Evolutionary conservation across 2,329 filamentous ascomycete species (phyloP).

Genomic region (Triangularia setosa): DNA sequence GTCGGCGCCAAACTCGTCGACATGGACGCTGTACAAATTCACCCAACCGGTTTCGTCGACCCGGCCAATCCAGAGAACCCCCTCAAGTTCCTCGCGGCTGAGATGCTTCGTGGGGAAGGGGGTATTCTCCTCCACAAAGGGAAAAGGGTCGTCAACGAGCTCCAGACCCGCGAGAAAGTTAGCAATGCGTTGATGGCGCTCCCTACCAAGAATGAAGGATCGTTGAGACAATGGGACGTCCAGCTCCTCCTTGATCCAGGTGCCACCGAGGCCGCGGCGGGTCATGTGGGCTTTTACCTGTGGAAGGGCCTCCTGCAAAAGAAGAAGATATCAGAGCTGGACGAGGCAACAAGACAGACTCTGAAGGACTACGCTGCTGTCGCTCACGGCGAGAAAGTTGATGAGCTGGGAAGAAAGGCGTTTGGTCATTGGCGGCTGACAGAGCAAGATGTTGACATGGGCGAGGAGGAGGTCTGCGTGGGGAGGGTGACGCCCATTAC

Average conservation of each 20-base stretch:
- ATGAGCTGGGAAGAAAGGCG: slow-evolving; percentile 44
- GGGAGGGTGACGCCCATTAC: slow-evolving; percentile 60
- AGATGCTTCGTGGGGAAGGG: slow-evolving; percentile 59
- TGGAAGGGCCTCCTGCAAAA: slow-evolving; percentile 59
- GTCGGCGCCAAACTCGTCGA: slow-evolving; percentile 44
- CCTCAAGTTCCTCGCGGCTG: slow-evolving; percentile 61
- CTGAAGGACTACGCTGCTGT: slow-evolving; percentile 48
- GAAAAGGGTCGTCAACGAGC: slow-evolving; percentile 57
- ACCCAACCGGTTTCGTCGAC: slow-evolving; percentile 63
- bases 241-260: slow-evolving; percentile 58
- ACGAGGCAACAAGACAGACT: slow-evolving; percentile 35
- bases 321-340: slow-evolving; percentile 49
- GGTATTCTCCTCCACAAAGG: slow-evolving; percentile 52
- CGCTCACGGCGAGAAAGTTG: slow-evolving; percentile 37
- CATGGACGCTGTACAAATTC: slow-evolving; percentile 58
- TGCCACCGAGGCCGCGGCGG: slow-evolving; percentile 46
- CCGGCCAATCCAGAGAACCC: slow-evolving; percentile 40
- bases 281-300: slow-evolving; percentile 59
- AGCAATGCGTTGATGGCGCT: slow-evolving; percentile 48
- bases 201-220: slow-evolving; percentile 24
- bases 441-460: slow-evolving; percentile 43
- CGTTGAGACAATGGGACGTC: slow-evolving; percentile 53
- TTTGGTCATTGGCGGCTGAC: slow-evolving; percentile 55
- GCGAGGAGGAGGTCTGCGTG: slow-evolving; percentile 47
- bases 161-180: slow-evolving; percentile 55